Conservation (phyloP, 208 protist genomes). For the Plasmodiophora brassicae region DNA sequence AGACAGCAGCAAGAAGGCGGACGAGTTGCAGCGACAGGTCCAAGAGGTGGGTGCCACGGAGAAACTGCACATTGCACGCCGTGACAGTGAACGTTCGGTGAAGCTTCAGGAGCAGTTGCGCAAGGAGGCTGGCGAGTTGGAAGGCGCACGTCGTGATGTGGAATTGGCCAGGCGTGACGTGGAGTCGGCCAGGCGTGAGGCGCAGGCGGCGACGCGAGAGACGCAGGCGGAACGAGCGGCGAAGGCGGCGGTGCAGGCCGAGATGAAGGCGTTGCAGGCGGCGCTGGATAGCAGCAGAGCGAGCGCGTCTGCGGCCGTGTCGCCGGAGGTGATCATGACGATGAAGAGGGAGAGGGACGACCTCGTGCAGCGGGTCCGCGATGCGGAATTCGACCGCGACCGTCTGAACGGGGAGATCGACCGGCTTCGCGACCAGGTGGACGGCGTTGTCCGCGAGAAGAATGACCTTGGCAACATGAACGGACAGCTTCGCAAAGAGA, state of each 20-base stretch:
- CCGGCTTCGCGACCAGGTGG: neutral
- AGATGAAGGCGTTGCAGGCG: neutral
- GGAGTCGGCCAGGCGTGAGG: neutral
- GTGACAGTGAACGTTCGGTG: no score
- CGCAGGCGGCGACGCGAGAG: neutral
- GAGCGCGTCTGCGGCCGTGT: neutral
- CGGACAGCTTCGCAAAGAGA: no score
- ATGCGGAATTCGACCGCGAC: neutral
- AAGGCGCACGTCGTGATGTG: no score
- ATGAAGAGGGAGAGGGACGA: neutral
- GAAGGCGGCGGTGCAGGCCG: neutral
- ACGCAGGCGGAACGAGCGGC: neutral
- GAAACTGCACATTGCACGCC: no score
- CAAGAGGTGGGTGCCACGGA: no score
- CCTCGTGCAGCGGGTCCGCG: neutral
- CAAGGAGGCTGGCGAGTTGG: no score
- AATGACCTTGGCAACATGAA: neutral
- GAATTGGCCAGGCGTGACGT: neutral
- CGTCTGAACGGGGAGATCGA: neutral
- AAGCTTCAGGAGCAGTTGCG: no score
- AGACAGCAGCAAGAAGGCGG: no score
- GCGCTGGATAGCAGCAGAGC: neutral
- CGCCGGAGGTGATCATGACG: neutral
- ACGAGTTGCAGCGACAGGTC: no score
- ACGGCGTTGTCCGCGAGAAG: no score